These are phyloP conservation scores for Pichia sp. DNA, from an alignment of 1,139 yeast genomes.

Conservation along the genomic window DNA sequence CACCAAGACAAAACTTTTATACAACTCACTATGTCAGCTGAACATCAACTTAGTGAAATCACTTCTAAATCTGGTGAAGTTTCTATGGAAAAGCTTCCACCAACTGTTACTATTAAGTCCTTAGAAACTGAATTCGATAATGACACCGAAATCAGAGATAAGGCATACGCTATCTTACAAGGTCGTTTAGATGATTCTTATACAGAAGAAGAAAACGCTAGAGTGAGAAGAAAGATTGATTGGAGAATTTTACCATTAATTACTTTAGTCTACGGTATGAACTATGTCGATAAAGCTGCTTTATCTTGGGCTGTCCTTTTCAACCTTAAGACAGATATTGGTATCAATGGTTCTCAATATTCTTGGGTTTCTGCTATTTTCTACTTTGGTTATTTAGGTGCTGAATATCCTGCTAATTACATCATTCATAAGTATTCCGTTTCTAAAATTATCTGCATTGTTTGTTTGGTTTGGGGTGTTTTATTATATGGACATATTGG, in stretches of 20 bases:
- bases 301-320: conserved; percentile 21
- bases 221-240: conserved; percentile 25
- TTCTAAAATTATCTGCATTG: conserved; percentile 17
- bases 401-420: conserved; percentile 52
- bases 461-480: conserved; percentile 22
- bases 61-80: background rate
- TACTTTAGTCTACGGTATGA: conserved; percentile 26
- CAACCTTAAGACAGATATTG: conserved; percentile 15
- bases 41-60: too few species aligned
- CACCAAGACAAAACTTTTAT: too few species aligned
- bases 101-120: conserved; percentile 4
- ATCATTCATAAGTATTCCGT: conserved; percentile 29
- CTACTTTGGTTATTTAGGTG: conserved; percentile 36
- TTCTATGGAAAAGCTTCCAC: conserved; percentile 4
- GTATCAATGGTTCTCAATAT: conserved; percentile 21
- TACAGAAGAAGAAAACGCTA: conserved; percentile 21
- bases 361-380: conserved; percentile 28
- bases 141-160: conserved; percentile 18
- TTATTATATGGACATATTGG: conserved; percentile 19
- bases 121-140: conserved; percentile 13
- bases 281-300: conserved; percentile 28
- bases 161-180: conserved; percentile 17
- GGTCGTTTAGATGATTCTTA: conserved; percentile 20
- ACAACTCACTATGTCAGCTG: too few species aligned
- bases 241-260: conserved; percentile 25